phyloP scores from a whole-genome alignment of 2,329 filamentous ascomycete genomes.

The Fusarium sp. region DNA sequence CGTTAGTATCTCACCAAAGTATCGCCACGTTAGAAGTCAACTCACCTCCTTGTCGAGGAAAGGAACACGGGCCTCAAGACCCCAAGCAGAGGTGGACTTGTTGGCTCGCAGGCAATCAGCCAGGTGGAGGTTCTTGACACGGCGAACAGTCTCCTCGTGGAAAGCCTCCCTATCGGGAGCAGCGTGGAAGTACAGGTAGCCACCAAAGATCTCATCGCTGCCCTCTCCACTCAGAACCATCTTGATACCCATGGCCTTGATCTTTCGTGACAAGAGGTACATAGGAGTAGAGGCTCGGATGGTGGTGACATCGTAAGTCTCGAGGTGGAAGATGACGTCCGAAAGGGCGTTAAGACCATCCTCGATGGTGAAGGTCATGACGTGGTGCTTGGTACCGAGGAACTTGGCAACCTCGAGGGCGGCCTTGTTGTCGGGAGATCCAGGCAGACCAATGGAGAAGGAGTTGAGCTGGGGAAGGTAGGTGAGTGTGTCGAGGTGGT shows the following conservation, averaged over 20 bases:
- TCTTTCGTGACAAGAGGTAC: conserved; percentile 98
- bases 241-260: conserved; percentile 99
- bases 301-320: conserved; percentile 98
- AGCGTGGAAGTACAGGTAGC: conserved; percentile 98
- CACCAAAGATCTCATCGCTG: conserved; percentile 97
- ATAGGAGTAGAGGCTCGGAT: conserved; percentile 98
- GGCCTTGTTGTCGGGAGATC: conserved; percentile 91
- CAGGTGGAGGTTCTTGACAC: conserved; percentile 96
- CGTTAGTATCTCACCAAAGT: conserved; percentile 39
- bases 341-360: conserved; percentile 97
- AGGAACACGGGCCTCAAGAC: conserved; percentile 95
- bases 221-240: conserved; percentile 99
- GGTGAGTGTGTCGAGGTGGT: conserved; percentile 90
- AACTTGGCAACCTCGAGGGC: conserved; percentile 95
- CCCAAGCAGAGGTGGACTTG: conserved; percentile 99
- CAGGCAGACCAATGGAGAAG: conserved; percentile 97
- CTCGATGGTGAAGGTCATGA: conserved; percentile 98
- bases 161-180: conserved; percentile 93
- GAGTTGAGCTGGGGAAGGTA: conserved; percentile 97
- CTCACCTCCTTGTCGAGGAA: conserved; percentile 92
- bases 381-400: conserved; percentile 97
- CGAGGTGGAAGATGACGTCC: conserved; percentile 98
- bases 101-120: conserved; percentile 98
- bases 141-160: conserved; percentile 93
- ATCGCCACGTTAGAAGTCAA: background rate